Evolutionary conservation across 192 early-diverging fungal species (phyloP), one percentile per base, ranked within the genome.

Genomic region (Pilobolus umbonatus): DNA sequence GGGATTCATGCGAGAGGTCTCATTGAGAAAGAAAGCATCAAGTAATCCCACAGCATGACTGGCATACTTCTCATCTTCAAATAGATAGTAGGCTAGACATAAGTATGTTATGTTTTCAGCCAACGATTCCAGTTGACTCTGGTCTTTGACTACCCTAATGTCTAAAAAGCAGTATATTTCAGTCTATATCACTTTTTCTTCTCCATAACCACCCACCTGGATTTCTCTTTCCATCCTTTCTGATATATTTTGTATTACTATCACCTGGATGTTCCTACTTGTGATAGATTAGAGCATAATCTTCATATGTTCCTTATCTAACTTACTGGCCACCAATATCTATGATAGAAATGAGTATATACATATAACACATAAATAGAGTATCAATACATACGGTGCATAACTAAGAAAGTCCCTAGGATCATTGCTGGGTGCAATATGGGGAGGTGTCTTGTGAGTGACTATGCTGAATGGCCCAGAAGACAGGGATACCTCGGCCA

Each of bases 201-300:
- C 5, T 42, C 8, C 40, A 42, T 28, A 35, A 22, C n/a, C 19
- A 42, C 8, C 15, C 45, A 67, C 65, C 65, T 43, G 68, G 68
- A 43, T 64, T 64, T 35, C 68, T 52, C 50, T 70, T 63, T 14
- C 68, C 68, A 43, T 70, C 68, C 48, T 46, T 64, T 31, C 57
- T 47, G 1, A 64, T 57, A 60, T 65, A 70, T 11, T 54, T 55
- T 12, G 32, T 46, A 4, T 32, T 11, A 1, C 14, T 47, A 6
- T 34, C 28, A 36, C 17, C 21, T 25, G 44, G 31, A 15, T 47
- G 28, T 62, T 42, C 40, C 26, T 42, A 45, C 30, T 42, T 32
- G n/a, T n/a, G n/a, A n/a, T 32, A 32, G 28, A 3, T 45, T 30
- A 6, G 22, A 38, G 4, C 22, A 36, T 50, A 5, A 29, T 34